These are phyloP conservation scores for Colletotrichum spinosum DNA, from an alignment of 2,329 filamentous ascomycete genomes.

Conservation along the genomic window DNA sequence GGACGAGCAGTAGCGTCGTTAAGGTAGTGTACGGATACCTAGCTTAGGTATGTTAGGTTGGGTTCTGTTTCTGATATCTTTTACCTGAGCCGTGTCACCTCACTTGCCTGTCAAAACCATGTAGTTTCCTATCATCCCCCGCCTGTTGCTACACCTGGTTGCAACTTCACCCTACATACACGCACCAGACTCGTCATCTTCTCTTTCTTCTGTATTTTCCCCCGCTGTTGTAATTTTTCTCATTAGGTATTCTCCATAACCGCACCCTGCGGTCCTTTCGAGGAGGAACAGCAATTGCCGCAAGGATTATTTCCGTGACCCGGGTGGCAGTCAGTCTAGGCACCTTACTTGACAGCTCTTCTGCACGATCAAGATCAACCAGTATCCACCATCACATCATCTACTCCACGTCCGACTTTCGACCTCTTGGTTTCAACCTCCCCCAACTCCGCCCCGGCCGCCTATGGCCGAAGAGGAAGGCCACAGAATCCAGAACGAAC, in stretches of 20 bases:
- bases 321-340: not conserved
- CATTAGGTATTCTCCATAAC: not conserved
- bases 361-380: constrained; percentile 24
- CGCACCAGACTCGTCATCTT: not conserved
- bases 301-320: constrained; percentile 12
- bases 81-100: not conserved
- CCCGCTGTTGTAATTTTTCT: not conserved
- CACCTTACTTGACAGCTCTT: constrained; percentile 16
- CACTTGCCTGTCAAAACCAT: not conserved
- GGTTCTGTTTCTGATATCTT: no score
- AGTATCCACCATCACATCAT: constrained; percentile 26
- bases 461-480: constrained; percentile 15
- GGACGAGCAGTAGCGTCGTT: no score
- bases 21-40: no score
- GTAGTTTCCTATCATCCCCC: constrained; percentile 17
- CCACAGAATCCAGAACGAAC: constrained; percentile 26
- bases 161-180: constrained; percentile 35
- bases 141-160: constrained; percentile 27
- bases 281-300: constrained; percentile 21
- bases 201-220: constrained; percentile 6
- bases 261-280: not conserved
- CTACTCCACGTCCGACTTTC: constrained; percentile 11
- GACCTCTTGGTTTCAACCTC: constrained; percentile 23
- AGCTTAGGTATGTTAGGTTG: no score
- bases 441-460: constrained; percentile 24